Conservation (phyloP, 148 eudicot genomes). For the Bassia scoparia region DNA sequence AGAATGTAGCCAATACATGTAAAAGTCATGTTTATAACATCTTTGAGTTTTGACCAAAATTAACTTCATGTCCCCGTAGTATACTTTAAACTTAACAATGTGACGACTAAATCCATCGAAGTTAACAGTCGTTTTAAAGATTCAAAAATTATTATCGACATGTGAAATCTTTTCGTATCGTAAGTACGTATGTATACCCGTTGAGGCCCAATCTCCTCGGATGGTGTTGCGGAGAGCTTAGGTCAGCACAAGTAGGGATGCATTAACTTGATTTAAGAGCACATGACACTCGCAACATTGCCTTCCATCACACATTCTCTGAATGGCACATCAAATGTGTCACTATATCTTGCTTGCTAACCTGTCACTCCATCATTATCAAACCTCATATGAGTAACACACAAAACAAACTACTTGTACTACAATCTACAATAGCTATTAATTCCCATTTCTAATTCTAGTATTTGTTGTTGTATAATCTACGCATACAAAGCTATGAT, state of each 20-base stretch:
- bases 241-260: slow-evolving; percentile 87
- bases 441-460: too few relatives aligned
- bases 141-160: too few relatives aligned
- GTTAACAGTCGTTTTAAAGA: too few relatives aligned
- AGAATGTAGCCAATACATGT: too few relatives aligned
- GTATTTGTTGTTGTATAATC: not conserved
- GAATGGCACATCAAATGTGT: slow-evolving; percentile 79
- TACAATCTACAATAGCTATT: too few relatives aligned
- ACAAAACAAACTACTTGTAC: not conserved
- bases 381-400: not conserved
- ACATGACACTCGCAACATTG: slow-evolving; percentile 89
- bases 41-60: too few relatives aligned
- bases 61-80: too few relatives aligned
- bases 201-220: slow-evolving; percentile 72
- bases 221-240: slow-evolving; percentile 55
- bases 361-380: slow-evolving; percentile 34
- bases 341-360: slow-evolving; percentile 74
- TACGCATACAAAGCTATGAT: not conserved
- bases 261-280: slow-evolving; percentile 94
- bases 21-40: too few relatives aligned
- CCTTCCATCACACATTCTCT: slow-evolving; percentile 78
- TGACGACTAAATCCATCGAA: too few relatives aligned
- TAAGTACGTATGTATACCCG: slow-evolving; percentile 34
- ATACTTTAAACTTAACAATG: too few relatives aligned
- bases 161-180: not conserved